Evolutionary conservation across 2,329 filamentous ascomycete species (phyloP).

Genomic region (Malbranchea zuffiana): DNA sequence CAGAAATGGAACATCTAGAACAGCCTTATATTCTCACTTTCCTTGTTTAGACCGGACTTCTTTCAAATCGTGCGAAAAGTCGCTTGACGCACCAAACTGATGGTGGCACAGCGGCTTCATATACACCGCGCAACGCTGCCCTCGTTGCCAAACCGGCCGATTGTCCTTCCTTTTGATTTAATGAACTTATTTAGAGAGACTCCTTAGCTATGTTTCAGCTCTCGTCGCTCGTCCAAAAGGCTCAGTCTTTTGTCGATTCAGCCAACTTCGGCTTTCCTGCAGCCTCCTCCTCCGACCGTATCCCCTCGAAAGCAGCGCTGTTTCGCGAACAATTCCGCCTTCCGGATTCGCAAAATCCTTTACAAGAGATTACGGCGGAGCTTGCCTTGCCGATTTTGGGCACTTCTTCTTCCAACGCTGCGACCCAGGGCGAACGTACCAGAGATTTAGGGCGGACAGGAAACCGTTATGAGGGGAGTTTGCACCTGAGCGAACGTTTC

Average conservation of each 20-base stretch:
- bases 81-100: too few relatives aligned
- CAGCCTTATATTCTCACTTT: too few relatives aligned
- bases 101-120: too few relatives aligned
- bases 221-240: slow-evolving; percentile 84
- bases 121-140: too few relatives aligned
- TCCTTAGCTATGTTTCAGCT: slow-evolving; percentile 47
- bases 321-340: slow-evolving; percentile 97
- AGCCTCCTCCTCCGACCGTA: slow-evolving; percentile 61
- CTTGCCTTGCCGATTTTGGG: slow-evolving; percentile 72
- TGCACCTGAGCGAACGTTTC: slow-evolving; percentile 88
- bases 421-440: slow-evolving; percentile 50
- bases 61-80: too few relatives aligned
- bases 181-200: slow-evolving; percentile 1
- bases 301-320: slow-evolving; percentile 80
- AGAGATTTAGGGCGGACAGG: slow-evolving; percentile 52
- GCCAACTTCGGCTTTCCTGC: slow-evolving; percentile 65
- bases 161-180: not conserved
- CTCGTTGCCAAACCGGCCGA: too few relatives aligned
- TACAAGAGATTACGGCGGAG: slow-evolving; percentile 95
- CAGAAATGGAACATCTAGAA: too few relatives aligned
- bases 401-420: slow-evolving; percentile 29
- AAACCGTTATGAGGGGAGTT: slow-evolving; percentile 81
- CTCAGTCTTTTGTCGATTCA: slow-evolving; percentile 88
- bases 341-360: slow-evolving; percentile 78
- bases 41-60: too few relatives aligned